These are phyloP conservation scores for Aspergillus sp. DNA, from an alignment of 2,329 filamentous ascomycete species.

Conservation along the genomic window DNA sequence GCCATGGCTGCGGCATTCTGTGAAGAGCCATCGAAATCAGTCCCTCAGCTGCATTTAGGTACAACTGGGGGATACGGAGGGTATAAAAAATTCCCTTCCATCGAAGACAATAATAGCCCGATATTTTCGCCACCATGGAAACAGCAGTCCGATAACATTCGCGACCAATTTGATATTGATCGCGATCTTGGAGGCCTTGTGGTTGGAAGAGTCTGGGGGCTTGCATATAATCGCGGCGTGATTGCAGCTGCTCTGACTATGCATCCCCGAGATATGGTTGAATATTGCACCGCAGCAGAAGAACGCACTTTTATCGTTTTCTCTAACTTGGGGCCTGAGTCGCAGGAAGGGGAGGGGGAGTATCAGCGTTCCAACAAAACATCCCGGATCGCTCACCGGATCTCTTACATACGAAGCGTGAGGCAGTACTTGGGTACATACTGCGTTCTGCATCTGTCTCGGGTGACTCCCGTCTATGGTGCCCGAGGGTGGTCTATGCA, in stretches of 20 bases:
- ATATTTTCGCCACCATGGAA: conserved; percentile 21
- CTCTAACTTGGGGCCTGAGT: conserved; percentile 4
- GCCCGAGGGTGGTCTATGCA: conserved; percentile 30
- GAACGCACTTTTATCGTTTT: conserved; percentile 40
- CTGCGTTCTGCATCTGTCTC: conserved; percentile 15
- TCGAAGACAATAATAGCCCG: conserved; percentile 1
- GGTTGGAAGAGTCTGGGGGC: conserved; percentile 50
- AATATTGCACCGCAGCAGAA: conserved; percentile 49
- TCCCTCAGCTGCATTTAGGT: conserved; percentile 22
- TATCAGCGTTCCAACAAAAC: conserved; percentile 7
- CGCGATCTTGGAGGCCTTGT: conserved; percentile 47
- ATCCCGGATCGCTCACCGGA: conserved; percentile 11
- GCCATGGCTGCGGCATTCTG: no score
- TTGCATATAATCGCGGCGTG: conserved; percentile 45
- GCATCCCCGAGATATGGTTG: conserved; percentile 54
- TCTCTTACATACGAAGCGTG: conserved; percentile 12
- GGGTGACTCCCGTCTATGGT: conserved; percentile 13
- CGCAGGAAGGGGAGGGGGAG: conserved; percentile 7
- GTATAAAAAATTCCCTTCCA: conserved; percentile 8
- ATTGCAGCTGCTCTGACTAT: conserved; percentile 47
- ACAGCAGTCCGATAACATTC: conserved; percentile 23
- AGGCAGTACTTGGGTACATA: conserved; percentile 23
- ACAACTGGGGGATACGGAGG: conserved; percentile 24
- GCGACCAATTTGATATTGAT: conserved; percentile 45
- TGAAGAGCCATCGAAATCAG: no score